phyloP scores from a whole-genome alignment of 2,329 filamentous ascomycete genomes.

The Penicillium sp. region DNA sequence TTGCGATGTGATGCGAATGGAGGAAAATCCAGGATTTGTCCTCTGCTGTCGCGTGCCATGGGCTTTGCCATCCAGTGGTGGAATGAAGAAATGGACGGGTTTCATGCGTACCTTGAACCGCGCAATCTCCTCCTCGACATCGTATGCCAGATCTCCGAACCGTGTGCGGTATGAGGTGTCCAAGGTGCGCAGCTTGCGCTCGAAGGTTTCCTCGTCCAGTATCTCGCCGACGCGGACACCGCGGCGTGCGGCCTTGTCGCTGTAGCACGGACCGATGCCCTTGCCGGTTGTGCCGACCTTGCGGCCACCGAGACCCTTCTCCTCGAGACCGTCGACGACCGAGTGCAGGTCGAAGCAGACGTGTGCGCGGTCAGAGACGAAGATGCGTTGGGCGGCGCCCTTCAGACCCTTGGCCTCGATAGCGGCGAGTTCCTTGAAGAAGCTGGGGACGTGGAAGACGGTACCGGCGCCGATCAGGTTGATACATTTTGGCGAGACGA shows the following conservation, averaged over 20 bases:
- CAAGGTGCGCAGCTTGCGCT: constrained; percentile 52
- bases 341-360: constrained; percentile 46
- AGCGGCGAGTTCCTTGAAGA: constrained; percentile 47
- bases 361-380: constrained; percentile 47
- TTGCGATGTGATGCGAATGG: neutral
- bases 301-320: constrained; percentile 42
- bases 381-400: constrained; percentile 40
- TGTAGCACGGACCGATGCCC: constrained; percentile 59
- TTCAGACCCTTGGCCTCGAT: constrained; percentile 44
- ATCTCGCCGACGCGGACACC: constrained; percentile 59
- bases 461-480: constrained; percentile 49
- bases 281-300: constrained; percentile 51
- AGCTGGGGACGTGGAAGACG: constrained; percentile 47
- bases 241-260: constrained; percentile 59
- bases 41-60: neutral
- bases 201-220: constrained; percentile 55
- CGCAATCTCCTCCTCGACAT: constrained; percentile 58
- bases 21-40: neutral
- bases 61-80: neutral
- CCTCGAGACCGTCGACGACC: constrained; percentile 46
- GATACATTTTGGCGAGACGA: constrained; percentile 44
- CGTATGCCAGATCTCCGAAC: constrained; percentile 59
- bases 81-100: neutral
- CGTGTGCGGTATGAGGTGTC: constrained; percentile 54
- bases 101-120: constrained; percentile 49